Base-by-base conservation (phyloP, 495 filamentous ascomycete genomes). In the Lasiosphaeris hirsuta region DNA sequence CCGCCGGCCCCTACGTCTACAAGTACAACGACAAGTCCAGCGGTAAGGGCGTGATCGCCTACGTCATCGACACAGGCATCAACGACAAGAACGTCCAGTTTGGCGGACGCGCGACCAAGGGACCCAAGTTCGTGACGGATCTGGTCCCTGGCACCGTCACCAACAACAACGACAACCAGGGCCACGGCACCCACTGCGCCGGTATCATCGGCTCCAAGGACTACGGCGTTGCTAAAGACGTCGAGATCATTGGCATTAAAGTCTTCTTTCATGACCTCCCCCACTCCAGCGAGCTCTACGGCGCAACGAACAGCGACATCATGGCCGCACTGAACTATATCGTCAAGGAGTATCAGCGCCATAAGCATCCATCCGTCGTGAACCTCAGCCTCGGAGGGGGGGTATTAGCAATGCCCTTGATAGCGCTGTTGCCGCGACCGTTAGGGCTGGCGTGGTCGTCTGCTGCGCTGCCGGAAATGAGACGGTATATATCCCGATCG, bases 31-130 rank as follows among this genome's bases (percentile, higher is more conserved):
- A 61, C 19, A 75, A 61, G 48, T 83, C 83, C 36, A 83, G 85
- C 36, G 34, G 67, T 14, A 75, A 84, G 81, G 23, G 78, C 78
- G 52, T 84, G 73, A 50, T 70, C 76, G 51, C 77, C 59, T 87
- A 86, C 57, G 72, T 87, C 50, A 74, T 87, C 47, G 85, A 81
- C 61, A 79, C 75, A 11, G 85, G 85, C 59, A 81, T 86, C 64
- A 75, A 79, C 57, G 74, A 67, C 34, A 42, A 60, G 0, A 83
- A 87, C 52, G 58, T 57, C 45, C 46, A 52, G 8, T 59, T 59
- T 19, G 48, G 39, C 18, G 70, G 69, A 18, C 69, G 69, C 18
- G 72, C 69, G 50, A 65, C 62, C 13, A 73, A 58, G 19, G 44
- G 64, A 0, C 64, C 67, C 57, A 73, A 72, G 61, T 71, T 59